Evolutionary conservation across 2,329 filamentous ascomycete species (phyloP).

Genomic region (Macrophomina tecta): DNA sequence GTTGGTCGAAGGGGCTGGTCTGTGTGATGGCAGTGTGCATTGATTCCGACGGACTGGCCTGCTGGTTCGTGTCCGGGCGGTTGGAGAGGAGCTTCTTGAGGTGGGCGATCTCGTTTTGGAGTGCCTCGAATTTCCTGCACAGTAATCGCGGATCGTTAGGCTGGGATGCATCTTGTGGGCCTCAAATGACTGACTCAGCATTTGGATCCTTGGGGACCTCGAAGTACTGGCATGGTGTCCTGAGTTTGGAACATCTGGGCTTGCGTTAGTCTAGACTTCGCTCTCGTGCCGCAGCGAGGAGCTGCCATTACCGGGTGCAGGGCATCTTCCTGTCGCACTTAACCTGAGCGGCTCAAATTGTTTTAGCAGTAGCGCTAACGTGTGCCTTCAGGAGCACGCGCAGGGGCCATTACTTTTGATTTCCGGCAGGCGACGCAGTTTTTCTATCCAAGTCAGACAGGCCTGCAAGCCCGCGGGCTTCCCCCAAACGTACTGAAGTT

Average conservation of each 20-base stretch:
- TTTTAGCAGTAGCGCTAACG: neutral
- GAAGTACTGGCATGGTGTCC: slow-evolving; percentile 36
- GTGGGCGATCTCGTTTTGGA: slow-evolving; percentile 26
- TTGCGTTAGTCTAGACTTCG: neutral
- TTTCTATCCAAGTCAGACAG: neutral
- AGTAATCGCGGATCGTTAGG: slow-evolving; percentile 38
- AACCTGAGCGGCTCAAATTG: neutral
- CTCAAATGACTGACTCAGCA: slow-evolving; percentile 18
- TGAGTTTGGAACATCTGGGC: slow-evolving; percentile 4
- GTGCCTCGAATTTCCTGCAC: slow-evolving; percentile 28
- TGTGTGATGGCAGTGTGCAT: neutral
- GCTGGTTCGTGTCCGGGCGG: neutral
- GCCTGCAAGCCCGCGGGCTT: neutral
- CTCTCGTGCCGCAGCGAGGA: slow-evolving; percentile 3
- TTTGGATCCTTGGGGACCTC: slow-evolving; percentile 38
- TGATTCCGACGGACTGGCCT: neutral
- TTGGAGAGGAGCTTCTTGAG: slow-evolving; percentile 4
- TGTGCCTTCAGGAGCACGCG: neutral
- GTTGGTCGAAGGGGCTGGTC: neutral
- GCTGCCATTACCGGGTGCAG: slow-evolving; percentile 40
- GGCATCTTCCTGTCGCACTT: slow-evolving; percentile 41
- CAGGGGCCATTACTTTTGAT: slow-evolving; percentile 36
- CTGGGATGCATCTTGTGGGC: slow-evolving; percentile 17
- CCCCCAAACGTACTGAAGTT: neutral
- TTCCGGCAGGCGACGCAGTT: slow-evolving; percentile 38